Evolutionary conservation across 257 asterid genomes (phyloP).

Genomic region (Solanum ossicruentum): DNA sequence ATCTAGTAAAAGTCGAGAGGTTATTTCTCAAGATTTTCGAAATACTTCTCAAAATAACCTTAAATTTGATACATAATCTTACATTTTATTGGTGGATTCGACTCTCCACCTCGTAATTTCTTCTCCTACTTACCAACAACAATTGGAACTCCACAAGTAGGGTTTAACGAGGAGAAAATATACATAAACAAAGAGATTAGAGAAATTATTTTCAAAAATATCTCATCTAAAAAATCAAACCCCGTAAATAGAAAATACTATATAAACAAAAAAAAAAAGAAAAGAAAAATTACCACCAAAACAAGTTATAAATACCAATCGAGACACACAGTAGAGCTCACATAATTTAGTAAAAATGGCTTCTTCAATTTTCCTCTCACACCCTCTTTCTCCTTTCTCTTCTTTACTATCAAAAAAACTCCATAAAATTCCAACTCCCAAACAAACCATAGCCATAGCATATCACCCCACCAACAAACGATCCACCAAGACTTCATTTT

Average conservation of each 20-base stretch:
- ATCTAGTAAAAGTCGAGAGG: no score
- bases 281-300: neutral
- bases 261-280: no score
- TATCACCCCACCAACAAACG: neutral
- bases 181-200: no score
- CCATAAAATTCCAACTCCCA: neutral
- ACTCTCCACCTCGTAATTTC: neutral
- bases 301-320: neutral
- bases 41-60: neutral
- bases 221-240: no score
- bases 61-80: neutral
- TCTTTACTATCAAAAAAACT: neutral
- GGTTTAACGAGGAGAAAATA: no score
- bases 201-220: no score
- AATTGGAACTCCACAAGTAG: no score
- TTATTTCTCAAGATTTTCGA: no score
- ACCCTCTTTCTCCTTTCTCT: neutral
- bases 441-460: neutral
- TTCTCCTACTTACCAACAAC: neutral
- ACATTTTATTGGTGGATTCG: accelerated
- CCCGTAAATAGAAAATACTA: no score
- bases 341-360: slow-evolving; percentile 5
- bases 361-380: slow-evolving; percentile 4
- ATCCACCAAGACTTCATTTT: neutral
- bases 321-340: neutral